A percentile compares a stretch with the other conserved stretches of the same genome.
phyloP scores from a whole-genome alignment of 768 basidiomycete genomes.

The Heimioporus sp. region DNA sequence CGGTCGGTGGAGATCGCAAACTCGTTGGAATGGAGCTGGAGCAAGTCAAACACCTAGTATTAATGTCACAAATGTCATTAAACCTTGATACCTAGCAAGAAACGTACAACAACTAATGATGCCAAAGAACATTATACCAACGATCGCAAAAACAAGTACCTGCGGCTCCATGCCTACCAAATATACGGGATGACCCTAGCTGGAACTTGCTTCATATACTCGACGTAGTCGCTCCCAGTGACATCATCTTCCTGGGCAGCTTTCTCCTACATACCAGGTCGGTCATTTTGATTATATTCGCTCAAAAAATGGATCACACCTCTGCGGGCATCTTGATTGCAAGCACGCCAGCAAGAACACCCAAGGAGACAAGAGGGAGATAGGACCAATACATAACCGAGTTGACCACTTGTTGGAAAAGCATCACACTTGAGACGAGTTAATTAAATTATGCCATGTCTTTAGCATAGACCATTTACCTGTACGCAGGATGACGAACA shows the following conservation, averaged over 20 bases:
- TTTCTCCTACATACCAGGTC: conserved; percentile 23
- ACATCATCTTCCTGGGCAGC: conserved; percentile 25
- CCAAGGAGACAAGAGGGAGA: conserved; percentile 28
- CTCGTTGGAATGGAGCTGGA: conserved; percentile 40
- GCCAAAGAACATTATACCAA: neutral
- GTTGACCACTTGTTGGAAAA: conserved; percentile 23
- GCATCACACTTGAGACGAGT: conserved; percentile 12
- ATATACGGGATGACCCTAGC: conserved; percentile 31
- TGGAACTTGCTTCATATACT: conserved; percentile 29
- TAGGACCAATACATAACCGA: conserved; percentile 36
- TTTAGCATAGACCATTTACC: conserved; percentile 17
- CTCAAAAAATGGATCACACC: conserved; percentile 14
- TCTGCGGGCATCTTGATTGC: conserved; percentile 35
- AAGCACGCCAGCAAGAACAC: conserved; percentile 23
- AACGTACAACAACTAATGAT: conserved; percentile 4
- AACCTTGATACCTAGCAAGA: conserved; percentile 11
- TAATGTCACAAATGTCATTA: conserved; percentile 31
- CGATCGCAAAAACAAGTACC: too few relatives aligned
- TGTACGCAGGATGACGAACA: conserved; percentile 38
- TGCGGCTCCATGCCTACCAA: conserved; percentile 19
- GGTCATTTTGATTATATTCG: neutral
- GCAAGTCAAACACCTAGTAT: conserved; percentile 40
- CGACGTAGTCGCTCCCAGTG: conserved; percentile 24
- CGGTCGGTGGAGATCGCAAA: conserved; percentile 47
- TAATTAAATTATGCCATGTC: neutral